Percentiles rank a stretch among this genome's conserved stretches.
phyloP scores from a whole-genome alignment of 1,284 basidiomycete genomes.

The Puccinia triticina region DNA sequence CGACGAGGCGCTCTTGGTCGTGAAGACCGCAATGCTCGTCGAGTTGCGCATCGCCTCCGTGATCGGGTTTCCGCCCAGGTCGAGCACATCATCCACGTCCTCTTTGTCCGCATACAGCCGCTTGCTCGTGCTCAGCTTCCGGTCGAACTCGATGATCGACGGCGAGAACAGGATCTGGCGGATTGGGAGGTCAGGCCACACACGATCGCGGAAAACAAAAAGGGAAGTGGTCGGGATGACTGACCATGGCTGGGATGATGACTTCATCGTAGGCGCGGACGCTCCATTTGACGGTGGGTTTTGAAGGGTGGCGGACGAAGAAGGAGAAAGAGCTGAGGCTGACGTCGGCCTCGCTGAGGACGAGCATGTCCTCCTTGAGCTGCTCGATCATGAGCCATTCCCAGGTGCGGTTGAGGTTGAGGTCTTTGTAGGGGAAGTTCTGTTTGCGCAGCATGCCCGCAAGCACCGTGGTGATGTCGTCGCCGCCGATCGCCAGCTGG shows the following conservation, averaged over 20 bases:
- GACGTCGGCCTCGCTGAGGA: slow-evolving; percentile 81
- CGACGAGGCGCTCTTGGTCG: too few species aligned
- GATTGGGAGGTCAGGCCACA: background rate
- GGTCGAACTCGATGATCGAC: slow-evolving; percentile 82
- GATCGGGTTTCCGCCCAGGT: slow-evolving; percentile 60
- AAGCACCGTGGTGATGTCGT: slow-evolving; percentile 88
- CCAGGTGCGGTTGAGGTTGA: slow-evolving; percentile 73
- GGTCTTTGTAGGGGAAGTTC: slow-evolving; percentile 82
- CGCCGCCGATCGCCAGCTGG: slow-evolving; percentile 82
- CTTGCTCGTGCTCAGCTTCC: slow-evolving; percentile 65
- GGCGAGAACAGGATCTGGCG: slow-evolving; percentile 86
- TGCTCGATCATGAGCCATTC: slow-evolving; percentile 89
- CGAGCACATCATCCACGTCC: slow-evolving; percentile 60
- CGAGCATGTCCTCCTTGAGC: slow-evolving; percentile 78
- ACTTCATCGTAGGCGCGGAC: slow-evolving; percentile 93
- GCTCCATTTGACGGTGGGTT: slow-evolving; percentile 81
- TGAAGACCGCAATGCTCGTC: slow-evolving; percentile 16
- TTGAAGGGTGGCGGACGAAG: slow-evolving; percentile 74
- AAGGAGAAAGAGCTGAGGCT: slow-evolving; percentile 88
- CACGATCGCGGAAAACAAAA: background rate
- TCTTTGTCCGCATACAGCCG: slow-evolving; percentile 57
- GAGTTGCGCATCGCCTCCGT: slow-evolving; percentile 46
- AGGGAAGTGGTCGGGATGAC: slow-evolving; percentile 53
- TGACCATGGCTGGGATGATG: slow-evolving; percentile 88
- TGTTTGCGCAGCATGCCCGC: slow-evolving; percentile 78